Percentiles rank a stretch among this genome's conserved stretches.
Conservation (phyloP, 495 filamentous ascomycete species). For the Aspergillus indologenus region DNA sequence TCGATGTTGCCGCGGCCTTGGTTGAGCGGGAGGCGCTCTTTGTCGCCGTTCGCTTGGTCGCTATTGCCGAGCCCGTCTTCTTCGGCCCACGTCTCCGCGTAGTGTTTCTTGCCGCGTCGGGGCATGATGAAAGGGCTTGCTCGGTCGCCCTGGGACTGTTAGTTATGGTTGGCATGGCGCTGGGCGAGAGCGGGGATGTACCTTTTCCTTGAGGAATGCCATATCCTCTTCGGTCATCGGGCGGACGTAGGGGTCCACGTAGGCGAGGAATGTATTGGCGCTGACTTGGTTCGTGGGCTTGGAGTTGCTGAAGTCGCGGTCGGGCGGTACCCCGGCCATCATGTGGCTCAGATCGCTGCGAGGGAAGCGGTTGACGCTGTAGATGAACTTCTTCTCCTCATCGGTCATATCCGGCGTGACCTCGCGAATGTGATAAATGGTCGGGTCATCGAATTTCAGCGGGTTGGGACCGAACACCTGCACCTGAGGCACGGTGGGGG, state of each 20-base stretch:
- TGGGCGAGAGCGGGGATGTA: slow-evolving; percentile 23
- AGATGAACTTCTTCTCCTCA: slow-evolving; percentile 79
- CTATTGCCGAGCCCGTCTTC: slow-evolving; percentile 78
- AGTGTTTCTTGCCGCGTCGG: slow-evolving; percentile 76
- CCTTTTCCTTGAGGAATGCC: slow-evolving; percentile 83
- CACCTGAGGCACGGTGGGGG: slow-evolving; percentile 66
- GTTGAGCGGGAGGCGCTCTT: slow-evolving; percentile 70
- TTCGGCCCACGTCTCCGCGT: slow-evolving; percentile 87
- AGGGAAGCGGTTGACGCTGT: slow-evolving; percentile 81
- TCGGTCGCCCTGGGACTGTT: slow-evolving; percentile 66
- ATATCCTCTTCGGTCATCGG: slow-evolving; percentile 92
- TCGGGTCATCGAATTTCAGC: slow-evolving; percentile 87
- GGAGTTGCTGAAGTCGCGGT: slow-evolving; percentile 90
- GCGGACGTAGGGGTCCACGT: slow-evolving; percentile 87
- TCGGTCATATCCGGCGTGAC: slow-evolving; percentile 69
- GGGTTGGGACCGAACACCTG: slow-evolving; percentile 91
- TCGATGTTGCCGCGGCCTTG: slow-evolving; percentile 81
- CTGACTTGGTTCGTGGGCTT: slow-evolving; percentile 93
- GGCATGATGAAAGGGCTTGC: slow-evolving; percentile 80
- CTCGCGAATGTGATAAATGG: slow-evolving; percentile 86
- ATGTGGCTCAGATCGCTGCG: slow-evolving; percentile 73
- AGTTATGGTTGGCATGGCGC: slow-evolving; percentile 6
- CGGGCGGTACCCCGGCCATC: slow-evolving; percentile 83
- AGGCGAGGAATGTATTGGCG: slow-evolving; percentile 82
- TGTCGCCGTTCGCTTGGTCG: slow-evolving; percentile 54